Evolutionary conservation across 2,329 filamentous ascomycete genomes (phyloP), one percentile per base, ranked within the genome.

Genomic region (Exophiala sideris): DNA sequence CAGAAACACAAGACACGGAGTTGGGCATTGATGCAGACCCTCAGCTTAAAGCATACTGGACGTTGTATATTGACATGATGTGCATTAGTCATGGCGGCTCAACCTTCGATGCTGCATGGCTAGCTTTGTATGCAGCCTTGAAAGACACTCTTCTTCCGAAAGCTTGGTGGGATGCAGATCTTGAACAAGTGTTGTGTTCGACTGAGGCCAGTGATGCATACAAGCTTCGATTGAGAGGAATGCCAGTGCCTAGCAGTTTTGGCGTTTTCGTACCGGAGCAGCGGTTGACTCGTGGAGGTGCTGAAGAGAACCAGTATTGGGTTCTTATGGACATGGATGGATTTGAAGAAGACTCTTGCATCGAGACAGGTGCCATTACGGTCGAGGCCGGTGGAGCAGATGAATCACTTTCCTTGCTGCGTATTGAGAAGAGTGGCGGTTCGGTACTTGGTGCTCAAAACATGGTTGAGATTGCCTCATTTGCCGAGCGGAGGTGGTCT

Each of bases 1-100:
- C 53, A 14, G 45, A 57, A n/a, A 38, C 48, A 6, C 40, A 52
- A 20, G 48, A 55, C 35, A 44, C 46, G 14, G 70, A 72, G 48
- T 49, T 73, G 10, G 70, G 70, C 24, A 68, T 75, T 32, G 75
- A 80, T 53, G 73, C 75, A 3, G 71, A 75, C 50, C 67, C 72
- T 20, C 63, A 84, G 58, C 71, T 92, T 9, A 92, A 88, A 68
- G 94, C 87, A 0, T 97, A 95, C 71, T 99, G 92, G 94, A 86
- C 89, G 8, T 82, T 99, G 16, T 96, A 96, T 71, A 88, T 99
- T 61, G 92, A 97, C 67, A 79, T 96, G n/a, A 82, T 96, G 67
- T 94, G 96, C 73, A 86, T 99, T 62, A 95, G 89, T 0, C 84
- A 96, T 46, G 95, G 94, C 65, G 62, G 63, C 7, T 59, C 56